These are phyloP conservation scores for Tulasnella sp. DNA, from an alignment of 768 basidiomycete species.

Conservation along the genomic window DNA sequence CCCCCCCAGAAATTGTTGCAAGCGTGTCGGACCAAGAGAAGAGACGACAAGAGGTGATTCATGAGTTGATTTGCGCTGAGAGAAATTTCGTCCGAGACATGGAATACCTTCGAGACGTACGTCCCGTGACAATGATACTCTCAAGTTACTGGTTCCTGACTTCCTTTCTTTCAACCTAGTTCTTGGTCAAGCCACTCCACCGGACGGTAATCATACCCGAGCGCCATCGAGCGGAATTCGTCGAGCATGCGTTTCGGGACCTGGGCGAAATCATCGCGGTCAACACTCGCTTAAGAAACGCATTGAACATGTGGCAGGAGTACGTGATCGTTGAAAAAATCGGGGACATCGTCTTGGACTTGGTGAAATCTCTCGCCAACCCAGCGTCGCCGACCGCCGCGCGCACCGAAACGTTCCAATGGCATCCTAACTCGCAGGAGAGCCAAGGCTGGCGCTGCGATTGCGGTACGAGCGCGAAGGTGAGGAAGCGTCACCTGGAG, in stretches of 20 bases:
- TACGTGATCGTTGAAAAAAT: conserved; percentile 74
- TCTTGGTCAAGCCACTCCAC: conserved; percentile 85
- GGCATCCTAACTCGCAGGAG: background rate
- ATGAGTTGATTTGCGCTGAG: conserved; percentile 92
- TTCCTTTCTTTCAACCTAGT: background rate
- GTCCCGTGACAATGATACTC: conserved; percentile 39
- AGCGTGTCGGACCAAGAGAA: conserved; percentile 92
- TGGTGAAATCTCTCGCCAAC: too few relatives aligned
- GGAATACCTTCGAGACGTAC: conserved; percentile 94
- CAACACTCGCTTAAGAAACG: conserved; percentile 88
- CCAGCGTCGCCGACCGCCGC: too few relatives aligned
- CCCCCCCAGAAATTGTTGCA: conserved; percentile 90
- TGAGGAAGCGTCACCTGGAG: background rate
- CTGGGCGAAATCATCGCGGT: conserved; percentile 90
- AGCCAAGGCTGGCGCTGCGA: background rate
- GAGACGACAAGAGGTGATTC: conserved; percentile 96
- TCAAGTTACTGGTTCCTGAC: background rate
- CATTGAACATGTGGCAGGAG: conserved; percentile 93
- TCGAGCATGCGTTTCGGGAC: conserved; percentile 98
- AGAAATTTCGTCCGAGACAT: conserved; percentile 97
- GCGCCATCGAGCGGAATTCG: conserved; percentile 76
- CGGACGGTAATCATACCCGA: conserved; percentile 76
- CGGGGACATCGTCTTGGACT: conserved; percentile 68
- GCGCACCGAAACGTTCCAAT: background rate
- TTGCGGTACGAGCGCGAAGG: background rate